Percentiles rank a stretch among this genome's conserved stretches.
phyloP scores from a whole-genome alignment of 2,329 filamentous ascomycete genomes.

The Fusarium pseudograminearum region DNA sequence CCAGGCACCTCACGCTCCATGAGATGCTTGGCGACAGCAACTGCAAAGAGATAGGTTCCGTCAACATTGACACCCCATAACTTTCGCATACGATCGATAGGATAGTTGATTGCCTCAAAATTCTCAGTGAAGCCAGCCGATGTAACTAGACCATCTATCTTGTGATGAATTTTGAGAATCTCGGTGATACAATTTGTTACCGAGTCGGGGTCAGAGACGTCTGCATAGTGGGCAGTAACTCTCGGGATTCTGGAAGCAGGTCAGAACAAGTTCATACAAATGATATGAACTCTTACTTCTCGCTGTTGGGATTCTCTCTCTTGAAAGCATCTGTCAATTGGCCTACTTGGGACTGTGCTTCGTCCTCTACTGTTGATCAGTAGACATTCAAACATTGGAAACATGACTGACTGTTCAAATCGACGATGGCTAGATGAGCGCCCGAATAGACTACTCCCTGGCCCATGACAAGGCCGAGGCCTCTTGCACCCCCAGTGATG shows the following conservation, averaged over 20 bases:
- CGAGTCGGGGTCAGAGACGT: conserved; percentile 84
- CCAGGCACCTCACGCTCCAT: conserved; percentile 83
- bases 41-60: conserved; percentile 90
- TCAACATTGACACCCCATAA: conserved; percentile 94
- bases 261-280: not conserved
- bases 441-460: conserved; percentile 91
- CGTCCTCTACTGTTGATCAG: conserved; percentile 71
- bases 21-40: conserved; percentile 84
- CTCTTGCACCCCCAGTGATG: conserved; percentile 90
- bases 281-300: conserved; percentile 61
- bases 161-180: conserved; percentile 69
- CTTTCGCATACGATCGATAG: conserved; percentile 89
- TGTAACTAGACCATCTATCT: conserved; percentile 93
- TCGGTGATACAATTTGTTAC: conserved; percentile 79
- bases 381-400: not conserved
- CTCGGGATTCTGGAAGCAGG: conserved; percentile 70
- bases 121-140: conserved; percentile 97
- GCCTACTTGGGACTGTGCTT: conserved; percentile 80
- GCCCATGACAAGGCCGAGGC: conserved; percentile 90
- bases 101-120: conserved; percentile 89
- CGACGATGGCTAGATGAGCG: conserved; percentile 89
- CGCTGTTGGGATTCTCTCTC: conserved; percentile 79
- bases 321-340: conserved; percentile 80
- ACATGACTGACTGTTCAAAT: conserved; percentile 81
- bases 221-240: conserved; percentile 89